These are phyloP conservation scores for Fraxinus sp. DNA, from an alignment of 305 asterid species.

Conservation along the genomic window DNA sequence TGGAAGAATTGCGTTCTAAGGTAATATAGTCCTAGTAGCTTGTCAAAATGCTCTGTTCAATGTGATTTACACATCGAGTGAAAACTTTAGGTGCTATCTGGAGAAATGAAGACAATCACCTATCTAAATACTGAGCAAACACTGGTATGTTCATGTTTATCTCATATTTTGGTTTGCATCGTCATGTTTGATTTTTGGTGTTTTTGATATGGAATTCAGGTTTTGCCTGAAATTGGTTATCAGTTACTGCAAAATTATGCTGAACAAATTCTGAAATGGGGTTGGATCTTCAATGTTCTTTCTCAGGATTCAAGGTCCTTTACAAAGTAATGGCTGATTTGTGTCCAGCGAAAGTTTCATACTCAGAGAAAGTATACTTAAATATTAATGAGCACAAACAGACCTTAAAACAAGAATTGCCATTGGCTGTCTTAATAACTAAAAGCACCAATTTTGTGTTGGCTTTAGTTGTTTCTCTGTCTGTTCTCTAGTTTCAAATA, in stretches of 20 bases:
- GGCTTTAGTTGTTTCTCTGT: conserved; percentile 21
- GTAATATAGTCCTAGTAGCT: conserved; percentile 37
- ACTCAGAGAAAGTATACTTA: conserved; percentile 5
- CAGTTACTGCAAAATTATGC: conserved; percentile 81
- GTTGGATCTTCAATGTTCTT: conserved; percentile 87
- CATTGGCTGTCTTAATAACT: neutral
- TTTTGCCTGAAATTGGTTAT: conserved; percentile 81
- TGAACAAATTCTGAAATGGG: conserved; percentile 76
- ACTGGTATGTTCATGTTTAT: conserved; percentile 52
- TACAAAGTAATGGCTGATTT: conserved; percentile 47
- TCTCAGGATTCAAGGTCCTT: conserved; percentile 61
- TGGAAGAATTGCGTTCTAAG: conserved; percentile 88
- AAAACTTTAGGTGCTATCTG: conserved; percentile 66
- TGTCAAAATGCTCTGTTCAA: conserved; percentile 14
- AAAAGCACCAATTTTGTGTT: conserved; percentile 10
- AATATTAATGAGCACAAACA: conserved; percentile 15
- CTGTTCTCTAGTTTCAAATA: neutral
- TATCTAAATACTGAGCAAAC: conserved; percentile 75
- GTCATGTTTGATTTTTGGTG: conserved; percentile 20
- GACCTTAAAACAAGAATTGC: conserved; percentile 11
- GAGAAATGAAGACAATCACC: conserved; percentile 65
- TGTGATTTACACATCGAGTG: conserved; percentile 24
- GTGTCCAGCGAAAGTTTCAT: conserved; percentile 16
- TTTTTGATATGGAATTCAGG: conserved; percentile 41
- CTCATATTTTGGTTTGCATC: conserved; percentile 19